phyloP scores from a whole-genome alignment of 1,139 yeast species.

The Candida sanyaensis region DNA sequence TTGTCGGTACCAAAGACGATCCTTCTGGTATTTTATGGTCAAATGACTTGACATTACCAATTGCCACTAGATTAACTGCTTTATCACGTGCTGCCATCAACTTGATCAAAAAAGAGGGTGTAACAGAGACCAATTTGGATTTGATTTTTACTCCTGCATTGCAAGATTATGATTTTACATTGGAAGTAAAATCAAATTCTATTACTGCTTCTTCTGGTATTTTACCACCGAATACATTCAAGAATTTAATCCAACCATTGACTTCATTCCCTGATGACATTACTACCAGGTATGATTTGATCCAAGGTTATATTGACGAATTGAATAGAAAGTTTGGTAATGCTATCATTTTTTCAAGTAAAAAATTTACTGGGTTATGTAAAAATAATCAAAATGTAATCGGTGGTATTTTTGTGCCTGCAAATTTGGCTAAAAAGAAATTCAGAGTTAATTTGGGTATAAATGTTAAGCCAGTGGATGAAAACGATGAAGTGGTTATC shows the following conservation, averaged over 20 bases:
- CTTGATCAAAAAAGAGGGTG: slow-evolving; percentile 47
- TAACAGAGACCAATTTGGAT: slow-evolving; percentile 49
- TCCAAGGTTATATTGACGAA: slow-evolving; percentile 54
- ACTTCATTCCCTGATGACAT: slow-evolving; percentile 49
- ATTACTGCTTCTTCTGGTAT: slow-evolving; percentile 55
- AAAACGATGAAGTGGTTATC: slow-evolving; percentile 54
- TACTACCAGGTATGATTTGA: slow-evolving; percentile 54
- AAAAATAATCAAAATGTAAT: slow-evolving; percentile 61
- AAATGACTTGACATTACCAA: slow-evolving; percentile 66
- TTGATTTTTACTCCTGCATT: slow-evolving; percentile 77
- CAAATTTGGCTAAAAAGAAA: slow-evolving; percentile 53
- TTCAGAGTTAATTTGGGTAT: slow-evolving; percentile 82
- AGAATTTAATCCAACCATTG: slow-evolving; percentile 55
- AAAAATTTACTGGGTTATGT: slow-evolving; percentile 51
- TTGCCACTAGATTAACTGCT: slow-evolving; percentile 86
- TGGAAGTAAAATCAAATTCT: slow-evolving; percentile 53
- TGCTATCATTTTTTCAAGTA: slow-evolving; percentile 61
- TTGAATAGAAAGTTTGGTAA: slow-evolving; percentile 57
- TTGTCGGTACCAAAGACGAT: slow-evolving; percentile 81
- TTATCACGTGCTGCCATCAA: slow-evolving; percentile 75
- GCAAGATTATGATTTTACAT: slow-evolving; percentile 79
- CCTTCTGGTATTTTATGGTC: slow-evolving; percentile 86
- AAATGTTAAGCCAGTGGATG: slow-evolving; percentile 65
- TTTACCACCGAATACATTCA: slow-evolving; percentile 55
- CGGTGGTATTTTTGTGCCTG: slow-evolving; percentile 81